A percentile compares a stretch with the other conserved stretches of the same genome.
Conservation (phyloP, 148 eudicot genomes). For the Chenopodium formosanum region DNA sequence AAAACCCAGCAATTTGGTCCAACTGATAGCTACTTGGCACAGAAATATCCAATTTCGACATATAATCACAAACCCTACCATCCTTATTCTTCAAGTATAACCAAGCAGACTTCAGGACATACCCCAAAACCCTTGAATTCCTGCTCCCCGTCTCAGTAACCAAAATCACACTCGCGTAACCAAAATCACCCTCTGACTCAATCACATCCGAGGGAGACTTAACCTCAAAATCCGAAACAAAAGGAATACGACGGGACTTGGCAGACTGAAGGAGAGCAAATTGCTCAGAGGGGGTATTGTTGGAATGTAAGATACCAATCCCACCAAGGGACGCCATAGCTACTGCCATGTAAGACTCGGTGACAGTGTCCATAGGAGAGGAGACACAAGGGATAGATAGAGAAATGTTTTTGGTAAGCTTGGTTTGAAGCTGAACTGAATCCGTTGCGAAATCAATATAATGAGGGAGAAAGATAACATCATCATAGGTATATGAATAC, state of each 20-base stretch:
- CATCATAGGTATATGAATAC: slow-evolving; percentile 82
- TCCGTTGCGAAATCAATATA: slow-evolving; percentile 88
- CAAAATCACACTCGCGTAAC: slow-evolving; percentile 55
- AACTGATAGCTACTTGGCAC: slow-evolving; percentile 58
- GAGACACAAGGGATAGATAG: slow-evolving; percentile 82
- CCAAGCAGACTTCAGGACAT: slow-evolving; percentile 59
- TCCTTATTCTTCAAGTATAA: slow-evolving; percentile 37
- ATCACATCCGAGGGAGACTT: slow-evolving; percentile 61
- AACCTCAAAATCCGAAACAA: slow-evolving; percentile 45
- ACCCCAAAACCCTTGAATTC: slow-evolving; percentile 53
- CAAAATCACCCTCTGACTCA: slow-evolving; percentile 45
- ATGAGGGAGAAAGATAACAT: slow-evolving; percentile 87
- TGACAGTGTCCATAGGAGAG: slow-evolving; percentile 95
- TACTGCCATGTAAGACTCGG: slow-evolving; percentile 83
- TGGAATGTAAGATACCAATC: slow-evolving; percentile 72
- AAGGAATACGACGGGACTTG: slow-evolving; percentile 64
- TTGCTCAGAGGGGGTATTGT: slow-evolving; percentile 59
- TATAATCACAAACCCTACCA: slow-evolving; percentile 53
- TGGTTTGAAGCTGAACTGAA: slow-evolving; percentile 57
- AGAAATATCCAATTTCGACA: slow-evolving; percentile 42
- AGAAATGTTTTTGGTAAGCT: slow-evolving; percentile 55
- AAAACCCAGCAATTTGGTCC: slow-evolving; percentile 70
- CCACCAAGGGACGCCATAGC: slow-evolving; percentile 87
- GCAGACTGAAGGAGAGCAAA: slow-evolving; percentile 47
- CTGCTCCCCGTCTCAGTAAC: slow-evolving; percentile 59